These are phyloP conservation scores for Forsythia suspensa DNA, from an alignment of 257 asterid genomes.

Conservation along the genomic window DNA sequence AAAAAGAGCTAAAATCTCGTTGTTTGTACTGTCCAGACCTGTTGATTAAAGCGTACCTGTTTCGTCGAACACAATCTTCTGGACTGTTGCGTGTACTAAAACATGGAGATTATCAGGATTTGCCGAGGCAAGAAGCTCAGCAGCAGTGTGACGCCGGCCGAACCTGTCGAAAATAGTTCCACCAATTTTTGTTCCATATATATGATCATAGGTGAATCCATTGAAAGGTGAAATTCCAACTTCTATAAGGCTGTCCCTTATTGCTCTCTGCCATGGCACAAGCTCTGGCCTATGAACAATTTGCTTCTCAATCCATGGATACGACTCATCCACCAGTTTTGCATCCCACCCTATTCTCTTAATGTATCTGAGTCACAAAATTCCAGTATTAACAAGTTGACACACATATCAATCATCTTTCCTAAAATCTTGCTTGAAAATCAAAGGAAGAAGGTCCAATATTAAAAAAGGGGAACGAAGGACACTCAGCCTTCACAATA, in stretches of 20 bases:
- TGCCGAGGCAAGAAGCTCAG: slow-evolving; percentile 84
- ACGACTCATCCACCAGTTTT: slow-evolving; percentile 81
- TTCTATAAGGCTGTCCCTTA: slow-evolving; percentile 76
- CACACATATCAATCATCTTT: not conserved
- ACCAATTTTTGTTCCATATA: slow-evolving; percentile 91
- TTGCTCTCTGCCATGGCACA: slow-evolving; percentile 75
- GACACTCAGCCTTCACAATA: too few relatives aligned
- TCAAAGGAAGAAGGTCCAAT: slow-evolving; percentile 12
- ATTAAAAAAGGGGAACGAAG: not conserved
- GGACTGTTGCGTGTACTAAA: slow-evolving; percentile 74
- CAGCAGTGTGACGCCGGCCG: slow-evolving; percentile 91
- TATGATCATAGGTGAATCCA: slow-evolving; percentile 92
- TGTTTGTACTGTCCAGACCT: not conserved
- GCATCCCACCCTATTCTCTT: slow-evolving; percentile 79
- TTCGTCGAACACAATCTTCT: slow-evolving; percentile 67
- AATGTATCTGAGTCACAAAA: slow-evolving; percentile 47
- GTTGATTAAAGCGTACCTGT: slow-evolving; percentile 33
- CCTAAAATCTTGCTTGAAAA: not conserved
- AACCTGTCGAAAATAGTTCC: slow-evolving; percentile 84
- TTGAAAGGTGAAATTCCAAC: slow-evolving; percentile 87
- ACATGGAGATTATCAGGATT: slow-evolving; percentile 66
- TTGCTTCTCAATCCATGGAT: slow-evolving; percentile 93
- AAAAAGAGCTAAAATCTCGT: not conserved
- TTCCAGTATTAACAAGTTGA: slow-evolving; percentile 5
- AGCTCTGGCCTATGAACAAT: slow-evolving; percentile 74